Base-by-base conservation (phyloP, 192 early-diverging fungal species). In the Helicostylum pulchrum region DNA sequence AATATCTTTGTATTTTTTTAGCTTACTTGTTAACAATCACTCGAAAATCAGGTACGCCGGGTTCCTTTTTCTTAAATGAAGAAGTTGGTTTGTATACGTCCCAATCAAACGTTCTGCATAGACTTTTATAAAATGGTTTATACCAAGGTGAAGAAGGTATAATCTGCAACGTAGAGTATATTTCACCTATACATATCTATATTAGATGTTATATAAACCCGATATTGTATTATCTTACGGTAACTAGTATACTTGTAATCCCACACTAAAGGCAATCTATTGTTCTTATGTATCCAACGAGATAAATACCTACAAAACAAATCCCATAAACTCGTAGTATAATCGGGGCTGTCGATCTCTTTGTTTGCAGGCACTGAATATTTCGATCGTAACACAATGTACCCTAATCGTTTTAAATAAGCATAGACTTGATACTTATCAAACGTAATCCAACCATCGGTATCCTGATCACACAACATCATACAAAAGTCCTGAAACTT, bases 371-470 rank as follows among this genome's bases (percentile, higher is more conserved):
- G 26, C 26, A 26, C 26, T 26, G 26, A 26, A n/a, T 54, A 57
- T 8, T 49, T 49, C 20, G 80, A 57, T 45, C 82, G 43, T 1
- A 67, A 69, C 4, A 80, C 77, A n/a, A 70, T 75, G 52, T 75
- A 84, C 3, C 82, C 82, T 14, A 81, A 64, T 39, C 80, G 72
- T 61, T 84, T 84, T 3, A 84, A 66, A 76, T 81, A 79, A 0
- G 77, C 71, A 62, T 80, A 84, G 0, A 71, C 66, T 53, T 78
- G 76, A 58, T 78, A 78, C 7, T 71, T 66, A 42, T 78, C 76
- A 63, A 62, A 71, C 1, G 48, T 70, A 19, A 77, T 66, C 56
- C 64, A 73, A 10, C 61, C 76, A 51, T 66, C 70, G 8, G 17
- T 47, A 10, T 34, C 14, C 15, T 50, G n/a, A 11, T 34, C 46